Percentiles rank a stretch among this genome's conserved stretches.
Evolutionary conservation across 352 stramenopile species (phyloP).

Genomic region (Phytopythium boreale): DNA sequence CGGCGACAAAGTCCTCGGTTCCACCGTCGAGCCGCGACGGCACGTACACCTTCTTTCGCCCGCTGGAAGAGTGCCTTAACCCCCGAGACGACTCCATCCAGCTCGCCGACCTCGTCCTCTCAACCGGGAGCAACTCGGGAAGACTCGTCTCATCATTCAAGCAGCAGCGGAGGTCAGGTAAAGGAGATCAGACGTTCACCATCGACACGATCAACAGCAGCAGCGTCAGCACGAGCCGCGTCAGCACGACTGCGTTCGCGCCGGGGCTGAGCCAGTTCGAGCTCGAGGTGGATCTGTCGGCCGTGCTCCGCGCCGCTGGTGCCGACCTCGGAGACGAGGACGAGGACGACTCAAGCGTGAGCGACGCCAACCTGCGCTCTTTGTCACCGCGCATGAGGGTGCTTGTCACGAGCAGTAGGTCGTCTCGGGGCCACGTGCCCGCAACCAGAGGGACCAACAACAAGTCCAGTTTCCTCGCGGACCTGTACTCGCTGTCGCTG

Average conservation of each 20-base stretch:
- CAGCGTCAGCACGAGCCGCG: background rate
- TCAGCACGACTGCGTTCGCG: conserved; percentile 7
- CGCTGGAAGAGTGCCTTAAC: conserved; percentile 2
- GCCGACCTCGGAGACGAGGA: conserved; percentile 14
- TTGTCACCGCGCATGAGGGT: conserved; percentile 16
- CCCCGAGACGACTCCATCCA: background rate
- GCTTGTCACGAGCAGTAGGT: background rate
- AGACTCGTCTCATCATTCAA: background rate
- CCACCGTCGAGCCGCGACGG: background rate
- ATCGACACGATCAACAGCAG: conserved; percentile 9
- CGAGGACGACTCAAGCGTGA: conserved; percentile 9
- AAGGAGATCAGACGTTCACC: background rate
- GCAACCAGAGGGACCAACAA: conserved; percentile 7
- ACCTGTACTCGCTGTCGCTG: conserved; percentile 41
- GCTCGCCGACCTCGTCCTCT: conserved; percentile 1
- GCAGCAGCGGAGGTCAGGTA: background rate
- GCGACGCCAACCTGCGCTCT: conserved; percentile 24
- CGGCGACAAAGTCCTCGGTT: background rate
- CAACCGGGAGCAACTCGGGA: background rate
- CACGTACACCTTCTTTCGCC: conserved; percentile 1
- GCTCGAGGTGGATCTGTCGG: conserved; percentile 20
- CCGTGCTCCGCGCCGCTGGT: background rate
- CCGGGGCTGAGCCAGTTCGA: conserved; percentile 35
- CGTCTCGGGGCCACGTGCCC: background rate
- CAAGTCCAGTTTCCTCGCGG: conserved; percentile 39